Evolutionary conservation across 768 basidiomycete genomes (phyloP).

Genomic region (Gloeophyllum trabeum): DNA sequence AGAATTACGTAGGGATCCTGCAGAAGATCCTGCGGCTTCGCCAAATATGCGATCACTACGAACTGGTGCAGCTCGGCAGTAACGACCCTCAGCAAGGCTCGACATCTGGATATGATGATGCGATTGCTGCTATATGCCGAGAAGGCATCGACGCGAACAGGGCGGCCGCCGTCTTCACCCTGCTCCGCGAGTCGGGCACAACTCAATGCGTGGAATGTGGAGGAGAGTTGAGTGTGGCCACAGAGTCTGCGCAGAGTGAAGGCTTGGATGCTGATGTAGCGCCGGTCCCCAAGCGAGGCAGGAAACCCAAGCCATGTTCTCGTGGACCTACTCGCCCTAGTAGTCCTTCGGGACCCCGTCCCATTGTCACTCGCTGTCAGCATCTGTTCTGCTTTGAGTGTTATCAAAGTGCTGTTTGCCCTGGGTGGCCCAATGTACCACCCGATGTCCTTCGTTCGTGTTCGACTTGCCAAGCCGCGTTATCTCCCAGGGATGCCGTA

Average conservation of each 20-base stretch:
- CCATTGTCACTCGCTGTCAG: conserved; percentile 84
- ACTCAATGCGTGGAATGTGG: conserved; percentile 88
- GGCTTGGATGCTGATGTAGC: conserved; percentile 38
- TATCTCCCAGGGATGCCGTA: conserved; percentile 66
- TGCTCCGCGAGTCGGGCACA: conserved; percentile 77
- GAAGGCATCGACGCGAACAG: conserved; percentile 71
- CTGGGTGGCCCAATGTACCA: conserved; percentile 68
- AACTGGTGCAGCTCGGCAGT: conserved; percentile 53
- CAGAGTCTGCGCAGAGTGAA: conserved; percentile 30
- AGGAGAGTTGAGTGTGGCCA: conserved; percentile 53
- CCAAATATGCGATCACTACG: conserved; percentile 96
- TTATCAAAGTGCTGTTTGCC: conserved; percentile 69
- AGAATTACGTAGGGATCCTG: conserved; percentile 95
- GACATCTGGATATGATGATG: conserved; percentile 63
- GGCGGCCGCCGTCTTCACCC: conserved; percentile 75
- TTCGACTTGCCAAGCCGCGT: conserved; percentile 62
- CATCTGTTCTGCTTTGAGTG: conserved; percentile 87
- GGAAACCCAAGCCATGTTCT: conserved; percentile 44
- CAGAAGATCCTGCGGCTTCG: conserved; percentile 94
- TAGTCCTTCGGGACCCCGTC: conserved; percentile 52
- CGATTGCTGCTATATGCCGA: conserved; percentile 58
- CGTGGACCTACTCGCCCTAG: conserved; percentile 65
- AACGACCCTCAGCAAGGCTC: conserved; percentile 35
- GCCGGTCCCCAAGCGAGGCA: conserved; percentile 35
- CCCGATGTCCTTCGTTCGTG: conserved; percentile 53